Evolutionary conservation across 75 land plant species (phyloP).

Genomic region (Gnetum montanum): DNA sequence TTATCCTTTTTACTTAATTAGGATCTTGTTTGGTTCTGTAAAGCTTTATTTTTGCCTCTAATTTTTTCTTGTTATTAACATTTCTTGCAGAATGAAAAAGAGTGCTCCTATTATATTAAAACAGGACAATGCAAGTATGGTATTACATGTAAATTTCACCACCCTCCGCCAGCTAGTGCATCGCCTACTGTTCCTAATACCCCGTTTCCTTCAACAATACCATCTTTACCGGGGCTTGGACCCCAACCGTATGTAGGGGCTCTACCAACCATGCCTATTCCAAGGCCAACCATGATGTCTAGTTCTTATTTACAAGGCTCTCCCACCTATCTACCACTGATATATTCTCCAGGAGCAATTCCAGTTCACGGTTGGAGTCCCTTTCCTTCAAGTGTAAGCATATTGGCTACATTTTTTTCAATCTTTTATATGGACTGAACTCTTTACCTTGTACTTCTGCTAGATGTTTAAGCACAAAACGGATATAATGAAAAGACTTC

Average conservation of each 20-base stretch:
- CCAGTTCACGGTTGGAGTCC: constrained; percentile 82
- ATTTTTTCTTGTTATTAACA: neutral
- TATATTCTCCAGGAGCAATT: constrained; percentile 64
- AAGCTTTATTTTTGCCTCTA: neutral
- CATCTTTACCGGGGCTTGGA: constrained; percentile 20
- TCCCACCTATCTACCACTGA: constrained; percentile 62
- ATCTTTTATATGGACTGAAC: neutral
- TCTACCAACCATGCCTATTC: constrained; percentile 39
- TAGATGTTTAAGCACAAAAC: neutral
- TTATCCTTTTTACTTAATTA: no score
- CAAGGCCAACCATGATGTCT: constrained; percentile 46
- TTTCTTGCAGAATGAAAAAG: constrained; percentile 51
- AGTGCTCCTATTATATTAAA: constrained; percentile 21
- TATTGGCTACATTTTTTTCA: no score
- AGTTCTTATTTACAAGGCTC: constrained; percentile 68
- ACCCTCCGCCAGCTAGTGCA: constrained; percentile 41
- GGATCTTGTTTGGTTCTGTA: neutral
- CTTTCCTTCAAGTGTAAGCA: constrained; percentile 37
- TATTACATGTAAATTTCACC: constrained; percentile 48
- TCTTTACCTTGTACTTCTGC: neutral
- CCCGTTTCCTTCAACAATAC: constrained; percentile 17
- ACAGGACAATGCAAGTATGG: constrained; percentile 32
- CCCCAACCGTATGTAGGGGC: constrained; percentile 40
- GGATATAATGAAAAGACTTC: no score
- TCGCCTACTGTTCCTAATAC: constrained; percentile 6